Conservation (phyloP, 2,329 filamentous ascomycete genomes). For the Trichoderma sp. region DNA sequence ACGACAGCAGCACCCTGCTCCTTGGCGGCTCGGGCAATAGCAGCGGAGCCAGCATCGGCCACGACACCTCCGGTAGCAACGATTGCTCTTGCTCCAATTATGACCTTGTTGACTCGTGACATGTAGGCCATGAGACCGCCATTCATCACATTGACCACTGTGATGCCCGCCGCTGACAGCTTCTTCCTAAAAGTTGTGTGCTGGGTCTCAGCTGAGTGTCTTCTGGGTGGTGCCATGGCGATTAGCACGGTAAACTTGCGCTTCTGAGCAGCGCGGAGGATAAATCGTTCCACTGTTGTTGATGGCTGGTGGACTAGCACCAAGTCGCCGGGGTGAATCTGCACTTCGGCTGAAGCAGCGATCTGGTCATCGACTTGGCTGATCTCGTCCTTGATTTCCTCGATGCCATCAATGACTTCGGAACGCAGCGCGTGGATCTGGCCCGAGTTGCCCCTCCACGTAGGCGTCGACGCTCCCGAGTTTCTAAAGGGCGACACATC, state of each 20-base stretch:
- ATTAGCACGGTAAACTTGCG: slow-evolving; percentile 90
- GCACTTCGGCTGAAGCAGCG: slow-evolving; percentile 80
- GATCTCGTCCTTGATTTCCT: slow-evolving; percentile 94
- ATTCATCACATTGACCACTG: slow-evolving; percentile 81
- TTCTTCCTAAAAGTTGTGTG: slow-evolving; percentile 70
- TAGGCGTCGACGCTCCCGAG: slow-evolving; percentile 54
- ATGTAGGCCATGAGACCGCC: slow-evolving; percentile 90
- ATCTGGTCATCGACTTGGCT: slow-evolving; percentile 93
- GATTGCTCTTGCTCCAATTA: slow-evolving; percentile 83
- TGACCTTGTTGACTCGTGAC: slow-evolving; percentile 93
- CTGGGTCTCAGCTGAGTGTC: slow-evolving; percentile 39
- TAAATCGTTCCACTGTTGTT: slow-evolving; percentile 83
- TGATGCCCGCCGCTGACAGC: slow-evolving; percentile 74
- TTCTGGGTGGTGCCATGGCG: slow-evolving; percentile 61
- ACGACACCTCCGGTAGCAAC: slow-evolving; percentile 86
- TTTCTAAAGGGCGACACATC: slow-evolving; percentile 50
- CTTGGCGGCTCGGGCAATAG: slow-evolving; percentile 82
- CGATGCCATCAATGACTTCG: slow-evolving; percentile 90
- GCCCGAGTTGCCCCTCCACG: slow-evolving; percentile 42
- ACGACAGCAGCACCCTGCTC: slow-evolving; percentile 82
- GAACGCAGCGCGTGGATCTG: slow-evolving; percentile 73
- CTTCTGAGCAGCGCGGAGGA: slow-evolving; percentile 83
- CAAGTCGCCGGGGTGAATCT: slow-evolving; percentile 91
- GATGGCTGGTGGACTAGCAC: slow-evolving; percentile 89
- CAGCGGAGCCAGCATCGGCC: slow-evolving; percentile 78